Base-by-base conservation (phyloP, 176 grass and related monocot species). In the Musa troglodytarum region DNA sequence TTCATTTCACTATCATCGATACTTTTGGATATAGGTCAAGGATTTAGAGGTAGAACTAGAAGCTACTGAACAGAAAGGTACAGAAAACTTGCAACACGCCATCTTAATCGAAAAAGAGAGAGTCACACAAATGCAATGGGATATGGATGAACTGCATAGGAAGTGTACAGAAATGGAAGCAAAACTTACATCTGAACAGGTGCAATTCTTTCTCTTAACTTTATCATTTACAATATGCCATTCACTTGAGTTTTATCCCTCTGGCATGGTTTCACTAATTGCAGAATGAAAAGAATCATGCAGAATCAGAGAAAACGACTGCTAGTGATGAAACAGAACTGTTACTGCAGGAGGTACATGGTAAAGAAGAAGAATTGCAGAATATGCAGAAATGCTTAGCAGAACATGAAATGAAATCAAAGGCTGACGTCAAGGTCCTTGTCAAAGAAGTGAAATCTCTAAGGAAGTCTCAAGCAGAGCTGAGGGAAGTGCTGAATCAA, bases 41-140 rank as follows among this genome's bases (percentile, higher is more conserved):
- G 95, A 99, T 92, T 87, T 99, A 78, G 95, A 99, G 81, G 86
- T 87, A 78, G 95, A 99, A 80, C 81, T 99, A 81, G 95, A 99
- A 83, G 86, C 83, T 28, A 94, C 91, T 58, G 93, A 92, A 73
- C 88, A 92, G 72, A 99, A 89, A 83, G 87, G 76, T 50, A 89
- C 82, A 87, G 95, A 92, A 72, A 94, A 85, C 56, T 82, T 99
- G 74, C 86, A 99, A 26, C 90, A 94, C 75, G 88, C 95, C 57
- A 86, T 94, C 77, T 81, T 85, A 78, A 84, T 84, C 75, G 95
- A 99, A 87, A 89, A 83, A 88, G 95, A 99, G 67, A 89, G 86
- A 84, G 82, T 92, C 69, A 99, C 88, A 26, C 86, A 99, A 78
- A 92, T 94, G 88, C 86, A 99, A 81, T 99, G 95, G 95, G 95